These are phyloP conservation scores for Phlebiopsis flavidoalba DNA, from an alignment of 768 basidiomycete genomes.

Conservation along the genomic window DNA sequence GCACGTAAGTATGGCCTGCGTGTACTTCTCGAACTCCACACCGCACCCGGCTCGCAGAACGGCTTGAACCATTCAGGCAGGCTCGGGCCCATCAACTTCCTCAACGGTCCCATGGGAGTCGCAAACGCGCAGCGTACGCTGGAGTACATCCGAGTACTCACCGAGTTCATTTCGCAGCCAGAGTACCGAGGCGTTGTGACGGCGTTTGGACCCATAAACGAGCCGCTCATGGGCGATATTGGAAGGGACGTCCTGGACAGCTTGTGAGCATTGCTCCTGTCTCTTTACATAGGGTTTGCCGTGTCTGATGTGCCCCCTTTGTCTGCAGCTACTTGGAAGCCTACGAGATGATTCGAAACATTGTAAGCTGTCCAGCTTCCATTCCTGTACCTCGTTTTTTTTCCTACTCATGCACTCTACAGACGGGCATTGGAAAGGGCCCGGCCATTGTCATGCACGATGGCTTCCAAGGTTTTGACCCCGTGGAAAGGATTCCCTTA, in stretches of 20 bases:
- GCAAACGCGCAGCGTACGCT: conserved; percentile 84
- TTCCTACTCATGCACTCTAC: not conserved
- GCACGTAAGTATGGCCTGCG: conserved; percentile 88
- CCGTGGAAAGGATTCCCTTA: conserved; percentile 37
- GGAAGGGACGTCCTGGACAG: conserved; percentile 50
- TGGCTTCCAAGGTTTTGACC: conserved; percentile 48
- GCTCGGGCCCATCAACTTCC: conserved; percentile 55
- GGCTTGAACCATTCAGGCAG: conserved; percentile 63
- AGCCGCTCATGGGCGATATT: conserved; percentile 49
- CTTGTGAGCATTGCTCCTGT: conserved; percentile 43
- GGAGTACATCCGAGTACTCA: conserved; percentile 70
- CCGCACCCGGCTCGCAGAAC: conserved; percentile 80
- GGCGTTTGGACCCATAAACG: conserved; percentile 64
- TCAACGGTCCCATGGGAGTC: conserved; percentile 77
- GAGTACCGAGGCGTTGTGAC: conserved; percentile 61
- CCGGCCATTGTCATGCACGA: conserved; percentile 54
- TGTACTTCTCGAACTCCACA: conserved; percentile 77
- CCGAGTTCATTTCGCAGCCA: conserved; percentile 81
- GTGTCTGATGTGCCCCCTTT: conserved; percentile 31
- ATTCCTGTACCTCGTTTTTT: conserved; percentile 11
- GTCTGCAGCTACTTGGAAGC: conserved; percentile 48
- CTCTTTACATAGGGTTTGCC: not conserved
- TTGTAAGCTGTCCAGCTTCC: conserved; percentile 46
- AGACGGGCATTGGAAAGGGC: conserved; percentile 56
- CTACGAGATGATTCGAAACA: conserved; percentile 64